phyloP scores from a whole-genome alignment of 768 basidiomycete species.

The Kwoniella botswanensis region DNA sequence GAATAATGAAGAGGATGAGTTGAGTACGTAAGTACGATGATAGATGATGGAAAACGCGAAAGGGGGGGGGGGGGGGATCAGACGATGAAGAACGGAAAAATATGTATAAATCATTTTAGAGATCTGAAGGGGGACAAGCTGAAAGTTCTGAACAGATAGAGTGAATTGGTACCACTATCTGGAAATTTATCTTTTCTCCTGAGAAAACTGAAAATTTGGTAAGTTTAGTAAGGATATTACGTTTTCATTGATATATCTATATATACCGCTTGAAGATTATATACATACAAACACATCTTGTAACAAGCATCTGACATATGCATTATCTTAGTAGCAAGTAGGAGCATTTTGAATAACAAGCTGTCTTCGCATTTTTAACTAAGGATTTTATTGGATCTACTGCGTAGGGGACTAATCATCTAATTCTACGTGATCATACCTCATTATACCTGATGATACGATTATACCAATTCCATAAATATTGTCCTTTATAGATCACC shows the following conservation, averaged over 20 bases:
- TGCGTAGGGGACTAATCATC: too few species aligned
- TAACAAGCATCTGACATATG: slow-evolving; percentile 29
- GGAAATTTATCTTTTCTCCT: background rate
- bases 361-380: too few species aligned
- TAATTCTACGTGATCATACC: too few species aligned
- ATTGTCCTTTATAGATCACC: too few species aligned
- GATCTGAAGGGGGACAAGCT: background rate
- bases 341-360: too few species aligned
- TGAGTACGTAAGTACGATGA: slow-evolving; percentile 29
- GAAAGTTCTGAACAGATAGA: background rate
- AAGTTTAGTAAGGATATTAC: background rate
- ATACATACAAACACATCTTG: slow-evolving; percentile 4
- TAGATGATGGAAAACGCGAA: background rate
- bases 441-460: too few species aligned
- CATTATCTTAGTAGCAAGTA: background rate
- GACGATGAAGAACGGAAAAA: background rate
- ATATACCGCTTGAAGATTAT: background rate
- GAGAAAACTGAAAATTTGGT: background rate
- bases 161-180: background rate
- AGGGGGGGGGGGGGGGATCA: background rate
- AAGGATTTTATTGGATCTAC: too few species aligned
- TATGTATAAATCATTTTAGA: background rate
- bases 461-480: too few species aligned
- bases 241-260: background rate
- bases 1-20: slow-evolving; percentile 27